Base-by-base conservation (phyloP, 2,329 filamentous ascomycete species). In the Fusarium torreyae region DNA sequence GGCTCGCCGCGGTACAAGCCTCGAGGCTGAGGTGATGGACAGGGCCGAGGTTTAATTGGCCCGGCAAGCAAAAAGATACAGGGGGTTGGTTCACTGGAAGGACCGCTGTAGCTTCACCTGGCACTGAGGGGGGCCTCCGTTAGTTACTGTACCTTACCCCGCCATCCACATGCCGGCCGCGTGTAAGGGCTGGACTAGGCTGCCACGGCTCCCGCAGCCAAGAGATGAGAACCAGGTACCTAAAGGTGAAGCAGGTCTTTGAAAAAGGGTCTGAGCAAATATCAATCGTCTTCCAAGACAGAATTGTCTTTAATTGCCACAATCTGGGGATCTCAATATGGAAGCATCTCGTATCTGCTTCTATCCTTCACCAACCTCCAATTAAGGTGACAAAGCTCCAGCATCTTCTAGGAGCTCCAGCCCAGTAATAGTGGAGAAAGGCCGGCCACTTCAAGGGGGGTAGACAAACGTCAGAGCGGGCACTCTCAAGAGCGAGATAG, bases 341-440 rank as follows among this genome's bases (percentile, higher is more conserved):
- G 40, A 65, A 51, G 28, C 43, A 44, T 68, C 66, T 66, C 48
- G 52, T 49, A 62, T 18, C 36, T 54, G 31, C 46, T 57, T 20
- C 36, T 45, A 31, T 28, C 31, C 31, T 28, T 42, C 36, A 38
- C 38, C 18, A 49, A 40, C 44, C 54, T 38, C 54, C 45, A 65
- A 39, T 46, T 34, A 46, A 57, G 56, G 60, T 56, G 53, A 71
- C 56, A 67, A 61, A 70, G 63, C 68, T 65, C 68, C 56, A 71
- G 68, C 51, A 71, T 48, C 44, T 71, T 71, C 68, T 58, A 70
- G 60, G 59, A 71, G 68, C 68, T 71, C 54, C 61, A 71, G 68
- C 68, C 50, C 51, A 61, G 59, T 58, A 71, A 69, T 45, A 71
- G 68, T 69, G 68, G 68, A 45, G 68, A 69, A 43, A 44, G 36